phyloP scores from a whole-genome alignment of 129 eudicot genomes.

The Centella asiatica region DNA sequence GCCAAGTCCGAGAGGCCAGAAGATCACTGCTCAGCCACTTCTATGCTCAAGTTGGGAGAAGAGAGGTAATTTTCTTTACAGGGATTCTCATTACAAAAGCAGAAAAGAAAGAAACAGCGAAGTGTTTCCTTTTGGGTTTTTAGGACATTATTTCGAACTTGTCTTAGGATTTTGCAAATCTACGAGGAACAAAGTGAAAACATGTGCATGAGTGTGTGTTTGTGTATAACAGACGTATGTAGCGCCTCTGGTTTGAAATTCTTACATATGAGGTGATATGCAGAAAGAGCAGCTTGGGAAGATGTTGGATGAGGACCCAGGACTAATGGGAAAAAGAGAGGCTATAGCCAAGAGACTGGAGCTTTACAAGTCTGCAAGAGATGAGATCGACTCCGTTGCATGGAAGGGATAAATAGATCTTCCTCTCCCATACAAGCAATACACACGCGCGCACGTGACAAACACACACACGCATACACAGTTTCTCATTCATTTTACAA shows the following conservation, averaged over 20 bases:
- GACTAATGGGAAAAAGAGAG: slow-evolving; percentile 82
- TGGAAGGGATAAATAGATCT: slow-evolving; percentile 92
- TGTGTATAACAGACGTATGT: no score
- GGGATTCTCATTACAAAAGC: neutral
- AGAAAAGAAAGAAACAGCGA: no score
- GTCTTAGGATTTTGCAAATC: no score
- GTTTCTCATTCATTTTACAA: no score
- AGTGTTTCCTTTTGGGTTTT: no score
- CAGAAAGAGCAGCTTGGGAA: slow-evolving; percentile 90
- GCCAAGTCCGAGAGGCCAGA: slow-evolving; percentile 96
- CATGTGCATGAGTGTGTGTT: no score
- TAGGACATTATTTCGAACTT: no score
- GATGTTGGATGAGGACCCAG: slow-evolving; percentile 93
- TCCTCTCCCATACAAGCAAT: no score
- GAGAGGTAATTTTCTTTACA: slow-evolving; percentile 48
- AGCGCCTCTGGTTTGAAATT: no score
- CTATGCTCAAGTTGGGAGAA: slow-evolving; percentile 81
- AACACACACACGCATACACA: no score
- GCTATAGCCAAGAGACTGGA: slow-evolving; percentile 67
- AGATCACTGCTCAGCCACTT: slow-evolving; percentile 67
- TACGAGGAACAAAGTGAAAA: no score
- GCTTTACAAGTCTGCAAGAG: slow-evolving; percentile 88
- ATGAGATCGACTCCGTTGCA: slow-evolving; percentile 84
- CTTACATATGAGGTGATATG: slow-evolving; percentile 1
- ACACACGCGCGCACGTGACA: no score